These are phyloP conservation scores for Xylaria sp. DNA, from an alignment of 2,329 filamentous ascomycete genomes.

Conservation along the genomic window DNA sequence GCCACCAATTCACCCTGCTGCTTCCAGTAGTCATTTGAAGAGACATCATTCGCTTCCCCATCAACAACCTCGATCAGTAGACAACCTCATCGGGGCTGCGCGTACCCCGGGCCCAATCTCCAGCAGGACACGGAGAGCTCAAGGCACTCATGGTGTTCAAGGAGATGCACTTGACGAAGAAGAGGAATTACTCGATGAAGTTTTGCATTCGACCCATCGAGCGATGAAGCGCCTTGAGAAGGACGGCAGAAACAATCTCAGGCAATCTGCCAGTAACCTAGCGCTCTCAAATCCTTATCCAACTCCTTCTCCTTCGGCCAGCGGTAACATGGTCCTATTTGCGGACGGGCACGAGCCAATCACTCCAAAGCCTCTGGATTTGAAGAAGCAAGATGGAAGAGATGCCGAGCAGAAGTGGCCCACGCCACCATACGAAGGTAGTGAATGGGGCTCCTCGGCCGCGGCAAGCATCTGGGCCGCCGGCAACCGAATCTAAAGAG, in stretches of 20 bases:
- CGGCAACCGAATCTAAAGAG: constrained; percentile 68
- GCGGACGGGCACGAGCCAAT: constrained; percentile 70
- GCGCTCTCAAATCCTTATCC: constrained; percentile 71
- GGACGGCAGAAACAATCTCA: constrained; percentile 61
- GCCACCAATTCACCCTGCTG: constrained; percentile 65
- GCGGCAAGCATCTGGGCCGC: constrained; percentile 84
- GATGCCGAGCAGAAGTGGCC: constrained; percentile 79
- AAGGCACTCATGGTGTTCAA: constrained; percentile 79
- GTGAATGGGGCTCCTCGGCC: constrained; percentile 87
- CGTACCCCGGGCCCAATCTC: constrained; percentile 72
- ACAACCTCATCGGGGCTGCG: constrained; percentile 69
- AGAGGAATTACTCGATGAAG: constrained; percentile 94
- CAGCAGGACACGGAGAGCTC: constrained; percentile 81
- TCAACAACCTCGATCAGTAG: constrained; percentile 71
- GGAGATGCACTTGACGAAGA: constrained; percentile 98
- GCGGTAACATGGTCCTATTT: constrained; percentile 80
- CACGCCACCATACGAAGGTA: constrained; percentile 93
- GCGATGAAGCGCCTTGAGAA: constrained; percentile 78
- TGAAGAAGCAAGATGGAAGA: constrained; percentile 64
- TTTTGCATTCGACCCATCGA: constrained; percentile 78
- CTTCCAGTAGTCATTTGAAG: constrained; percentile 66
- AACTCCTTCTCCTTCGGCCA: constrained; percentile 81
- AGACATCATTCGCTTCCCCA: constrained; percentile 73
- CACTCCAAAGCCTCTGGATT: constrained; percentile 77
- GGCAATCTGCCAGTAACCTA: constrained; percentile 73